Evolutionary conservation across 768 basidiomycete species (phyloP).

Genomic region (Amylocystis lapponica): DNA sequence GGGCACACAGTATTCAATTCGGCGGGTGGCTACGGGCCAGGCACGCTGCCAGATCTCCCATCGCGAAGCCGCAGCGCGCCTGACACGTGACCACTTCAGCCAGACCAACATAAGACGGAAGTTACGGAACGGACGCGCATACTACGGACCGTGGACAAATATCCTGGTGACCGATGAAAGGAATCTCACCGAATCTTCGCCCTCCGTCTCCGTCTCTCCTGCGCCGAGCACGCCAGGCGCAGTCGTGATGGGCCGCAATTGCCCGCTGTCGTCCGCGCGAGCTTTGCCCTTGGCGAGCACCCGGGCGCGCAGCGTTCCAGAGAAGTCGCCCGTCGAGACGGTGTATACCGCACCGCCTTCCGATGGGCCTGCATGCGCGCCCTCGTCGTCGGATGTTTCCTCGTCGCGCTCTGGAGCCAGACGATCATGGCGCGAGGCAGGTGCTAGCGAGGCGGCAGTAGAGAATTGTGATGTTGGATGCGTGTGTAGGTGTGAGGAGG

Average conservation of each 20-base stretch:
- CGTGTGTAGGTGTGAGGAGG: neutral
- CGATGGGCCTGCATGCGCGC: neutral
- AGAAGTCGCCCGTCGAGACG: neutral
- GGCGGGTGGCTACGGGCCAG: neutral
- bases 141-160: too few species aligned
- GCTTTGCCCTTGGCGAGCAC: slow-evolving; percentile 19
- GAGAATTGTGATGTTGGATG: neutral
- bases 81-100: too few species aligned
- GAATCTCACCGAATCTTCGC: slow-evolving; percentile 65
- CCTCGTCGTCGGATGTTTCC: neutral
- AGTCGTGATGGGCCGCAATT: slow-evolving; percentile 47
- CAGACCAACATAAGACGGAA: too few species aligned
- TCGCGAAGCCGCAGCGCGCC: neutral
- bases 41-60: too few species aligned
- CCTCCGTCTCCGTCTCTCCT: slow-evolving; percentile 76
- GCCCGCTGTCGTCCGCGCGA: slow-evolving; percentile 11
- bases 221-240: slow-evolving; percentile 53
- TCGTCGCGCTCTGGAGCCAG: neutral
- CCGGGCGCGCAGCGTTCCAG: slow-evolving; percentile 13
- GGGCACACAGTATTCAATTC: neutral
- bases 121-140: too few species aligned
- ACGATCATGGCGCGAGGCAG: neutral
- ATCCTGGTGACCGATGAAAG: too few species aligned
- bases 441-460: neutral
- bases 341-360: slow-evolving; percentile 1